Evolutionary conservation across 192 early-diverging fungal species (phyloP), one percentile per base, ranked within the genome.

Genomic region (Coemansia sp.): DNA sequence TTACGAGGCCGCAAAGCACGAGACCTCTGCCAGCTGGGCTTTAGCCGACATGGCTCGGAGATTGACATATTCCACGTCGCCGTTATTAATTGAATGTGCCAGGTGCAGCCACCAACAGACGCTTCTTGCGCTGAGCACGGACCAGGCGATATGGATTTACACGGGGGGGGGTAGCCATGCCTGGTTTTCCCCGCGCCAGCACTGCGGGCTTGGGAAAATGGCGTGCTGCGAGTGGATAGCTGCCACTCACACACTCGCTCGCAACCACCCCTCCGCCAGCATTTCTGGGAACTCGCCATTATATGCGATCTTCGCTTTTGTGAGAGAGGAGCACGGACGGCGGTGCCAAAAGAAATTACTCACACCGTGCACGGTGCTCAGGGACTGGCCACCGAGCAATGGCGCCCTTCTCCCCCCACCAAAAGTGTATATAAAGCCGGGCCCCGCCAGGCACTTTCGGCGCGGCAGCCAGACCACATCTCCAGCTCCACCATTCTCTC

Each of bases 71-170:
- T 21, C 48, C 48, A 50, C 48, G 48, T 50, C 48, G 48, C 48
- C 7, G 2, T 23, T 50, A 50, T 50, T 53, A 53, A 50, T 26
- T 25, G 9, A 31, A 4, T 31, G 31, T 26, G 47, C 47, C 47
- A 18, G 8, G 47, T 50, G 47, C 47, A 45, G 42, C 42, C 42
- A 45, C 42, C 42, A 45, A 45, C 42, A 50, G 47, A 26, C 47
- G 47, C 47, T 52, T 52, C 48, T 52, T 52, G 48, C 48, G 48
- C 48, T 26, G 48, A 52, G 48, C 48, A 52, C 48, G 13, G 48
- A 52, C 48, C 48, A 52, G 48, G 23, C 48, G 26, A 52, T 26
- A 28, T 3, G 12, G 48, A 52, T 52, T 52, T 52, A 52, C 48
- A 28, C 48, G 48, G 48, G 48, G 35, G 35, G 41, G 42, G 42